Conservation (phyloP, 371 early-diverging fungal species). For the Fennellomyces sp. region DNA sequence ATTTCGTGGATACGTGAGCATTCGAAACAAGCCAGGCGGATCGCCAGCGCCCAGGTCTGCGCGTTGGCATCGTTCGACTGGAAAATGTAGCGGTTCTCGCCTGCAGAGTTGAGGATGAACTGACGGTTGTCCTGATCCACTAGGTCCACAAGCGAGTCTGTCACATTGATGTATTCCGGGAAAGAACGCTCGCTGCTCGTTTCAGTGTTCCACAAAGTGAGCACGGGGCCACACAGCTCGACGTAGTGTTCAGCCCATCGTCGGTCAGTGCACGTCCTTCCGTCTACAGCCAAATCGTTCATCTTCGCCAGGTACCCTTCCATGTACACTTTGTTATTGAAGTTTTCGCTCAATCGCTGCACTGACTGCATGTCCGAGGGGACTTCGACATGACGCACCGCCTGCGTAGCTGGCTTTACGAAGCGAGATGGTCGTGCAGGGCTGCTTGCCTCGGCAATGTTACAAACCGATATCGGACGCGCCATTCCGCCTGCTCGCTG, state of each 20-base stretch:
- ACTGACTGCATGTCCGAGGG: constrained; percentile 20
- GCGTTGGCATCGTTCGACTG: constrained; percentile 36
- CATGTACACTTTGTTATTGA: constrained; percentile 66
- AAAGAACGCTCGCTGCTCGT: constrained; percentile 14
- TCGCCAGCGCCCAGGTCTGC: constrained; percentile 61
- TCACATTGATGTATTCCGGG: constrained; percentile 74
- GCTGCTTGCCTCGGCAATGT: constrained; percentile 12
- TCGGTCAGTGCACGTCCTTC: constrained; percentile 35
- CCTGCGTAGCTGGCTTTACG: constrained; percentile 22
- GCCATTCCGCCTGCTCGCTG: neutral
- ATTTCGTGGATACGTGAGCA: constrained; percentile 74
- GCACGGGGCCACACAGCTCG: constrained; percentile 65
- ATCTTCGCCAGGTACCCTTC: constrained; percentile 68
- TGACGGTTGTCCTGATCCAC: constrained; percentile 35
- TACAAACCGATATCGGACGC: constrained; percentile 22
- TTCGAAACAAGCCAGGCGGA: constrained; percentile 82
- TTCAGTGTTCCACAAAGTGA: constrained; percentile 62
- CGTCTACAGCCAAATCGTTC: constrained; percentile 60
- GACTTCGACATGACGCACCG: neutral
- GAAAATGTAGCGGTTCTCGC: constrained; percentile 67
- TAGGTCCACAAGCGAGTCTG: constrained; percentile 60
- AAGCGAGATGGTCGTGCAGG: constrained; percentile 19
- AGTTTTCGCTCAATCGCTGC: constrained; percentile 52
- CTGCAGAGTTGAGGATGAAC: constrained; percentile 66
- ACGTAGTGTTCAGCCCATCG: constrained; percentile 74